These are phyloP conservation scores for Psilocybe azurescens DNA, from an alignment of 768 basidiomycete species.

Conservation along the genomic window DNA sequence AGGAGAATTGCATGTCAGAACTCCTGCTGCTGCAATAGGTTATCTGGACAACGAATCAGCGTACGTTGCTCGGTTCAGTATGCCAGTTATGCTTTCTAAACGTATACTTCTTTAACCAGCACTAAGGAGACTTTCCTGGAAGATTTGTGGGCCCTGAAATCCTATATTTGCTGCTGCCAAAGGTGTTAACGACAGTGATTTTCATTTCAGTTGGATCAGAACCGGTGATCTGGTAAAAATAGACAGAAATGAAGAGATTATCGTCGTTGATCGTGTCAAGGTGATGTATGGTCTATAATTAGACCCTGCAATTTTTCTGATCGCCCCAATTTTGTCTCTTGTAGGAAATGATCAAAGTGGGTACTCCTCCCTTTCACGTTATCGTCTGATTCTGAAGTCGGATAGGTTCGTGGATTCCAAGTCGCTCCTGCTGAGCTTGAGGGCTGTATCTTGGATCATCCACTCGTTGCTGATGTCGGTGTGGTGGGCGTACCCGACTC, in stretches of 20 bases:
- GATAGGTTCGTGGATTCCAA: slow-evolving; percentile 53
- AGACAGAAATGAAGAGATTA: slow-evolving; percentile 7
- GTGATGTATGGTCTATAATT: background rate
- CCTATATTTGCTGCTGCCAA: background rate
- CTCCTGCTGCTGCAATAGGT: slow-evolving; percentile 7
- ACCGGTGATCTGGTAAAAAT: slow-evolving; percentile 15
- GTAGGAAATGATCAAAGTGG: slow-evolving; percentile 5
- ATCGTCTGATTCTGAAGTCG: background rate
- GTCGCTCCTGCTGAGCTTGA: slow-evolving; percentile 77
- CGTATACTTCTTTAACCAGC: background rate
- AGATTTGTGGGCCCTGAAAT: background rate
- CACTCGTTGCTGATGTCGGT: slow-evolving; percentile 61
- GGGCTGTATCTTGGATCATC: slow-evolving; percentile 59
- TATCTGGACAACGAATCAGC: slow-evolving; percentile 13
- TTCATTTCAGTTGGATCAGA: slow-evolving; percentile 11
- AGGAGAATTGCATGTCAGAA: slow-evolving; percentile 13
- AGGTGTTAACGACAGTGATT: no score
- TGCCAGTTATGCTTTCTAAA: background rate
- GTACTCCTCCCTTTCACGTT: background rate
- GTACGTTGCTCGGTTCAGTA: background rate
- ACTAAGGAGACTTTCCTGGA: slow-evolving; percentile 11
- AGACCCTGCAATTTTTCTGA: background rate
- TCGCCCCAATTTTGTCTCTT: background rate
- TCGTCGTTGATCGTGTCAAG: slow-evolving; percentile 17
- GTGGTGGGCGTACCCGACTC: slow-evolving; percentile 63